These are phyloP conservation scores for Breynia disticha DNA, from an alignment of 441 rosid genomes.

Conservation along the genomic window DNA sequence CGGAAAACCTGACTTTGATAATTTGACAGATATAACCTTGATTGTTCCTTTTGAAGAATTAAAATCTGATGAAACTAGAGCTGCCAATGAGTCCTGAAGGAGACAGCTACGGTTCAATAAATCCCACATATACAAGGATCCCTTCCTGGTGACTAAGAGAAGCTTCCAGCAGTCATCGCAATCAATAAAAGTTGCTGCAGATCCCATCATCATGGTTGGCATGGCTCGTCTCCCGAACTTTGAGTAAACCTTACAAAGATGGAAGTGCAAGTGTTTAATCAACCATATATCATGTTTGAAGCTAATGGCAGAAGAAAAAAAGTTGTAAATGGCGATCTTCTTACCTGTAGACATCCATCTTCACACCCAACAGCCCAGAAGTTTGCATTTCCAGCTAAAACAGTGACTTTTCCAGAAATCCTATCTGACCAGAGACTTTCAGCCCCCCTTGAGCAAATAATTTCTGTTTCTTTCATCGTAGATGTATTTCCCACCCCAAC, in stretches of 20 bases:
- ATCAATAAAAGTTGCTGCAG: conserved; percentile 86
- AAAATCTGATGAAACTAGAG: conserved; percentile 47
- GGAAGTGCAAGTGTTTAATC: neutral
- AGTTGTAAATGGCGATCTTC: neutral
- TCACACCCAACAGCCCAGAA: conserved; percentile 98
- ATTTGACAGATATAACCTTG: conserved; percentile 78
- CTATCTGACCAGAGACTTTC: conserved; percentile 86
- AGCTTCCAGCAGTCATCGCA: conserved; percentile 90
- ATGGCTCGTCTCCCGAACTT: conserved; percentile 93
- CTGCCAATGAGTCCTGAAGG: conserved; percentile 68
- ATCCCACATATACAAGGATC: conserved; percentile 81
- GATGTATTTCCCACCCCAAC: conserved; percentile 54
- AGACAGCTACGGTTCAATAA: conserved; percentile 61
- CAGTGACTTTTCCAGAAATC: conserved; percentile 77
- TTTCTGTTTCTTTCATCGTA: conserved; percentile 74
- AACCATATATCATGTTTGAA: neutral
- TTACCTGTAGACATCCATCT: conserved; percentile 90
- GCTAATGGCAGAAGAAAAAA: neutral
- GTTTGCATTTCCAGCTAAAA: conserved; percentile 90
- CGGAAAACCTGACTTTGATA: conserved; percentile 90
- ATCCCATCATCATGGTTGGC: conserved; percentile 94
- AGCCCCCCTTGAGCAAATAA: conserved; percentile 58
- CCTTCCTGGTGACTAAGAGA: conserved; percentile 75
- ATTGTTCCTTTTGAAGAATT: conserved; percentile 57
- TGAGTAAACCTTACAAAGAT: conserved; percentile 59